phyloP scores from a whole-genome alignment of 164 flowering plant species.

The Nymphaea thermarum region DNA sequence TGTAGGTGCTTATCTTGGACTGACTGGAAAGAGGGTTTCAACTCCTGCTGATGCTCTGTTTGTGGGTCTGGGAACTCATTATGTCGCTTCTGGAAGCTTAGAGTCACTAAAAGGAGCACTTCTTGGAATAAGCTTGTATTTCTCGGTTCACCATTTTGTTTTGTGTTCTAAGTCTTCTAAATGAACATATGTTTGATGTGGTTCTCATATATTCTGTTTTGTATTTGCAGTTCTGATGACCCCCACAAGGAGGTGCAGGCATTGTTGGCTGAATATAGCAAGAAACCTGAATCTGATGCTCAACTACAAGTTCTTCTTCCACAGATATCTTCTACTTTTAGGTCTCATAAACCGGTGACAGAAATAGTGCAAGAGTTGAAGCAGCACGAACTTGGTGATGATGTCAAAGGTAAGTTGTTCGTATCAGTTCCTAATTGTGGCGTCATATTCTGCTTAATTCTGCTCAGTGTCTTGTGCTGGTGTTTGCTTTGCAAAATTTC shows the following conservation, averaged over 20 bases:
- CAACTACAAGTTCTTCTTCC: constrained; percentile 62
- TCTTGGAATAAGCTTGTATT: constrained; percentile 54
- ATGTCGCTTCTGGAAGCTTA: constrained; percentile 74
- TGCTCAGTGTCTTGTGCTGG: neutral
- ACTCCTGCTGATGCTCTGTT: constrained; percentile 86
- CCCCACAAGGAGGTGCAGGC: constrained; percentile 50
- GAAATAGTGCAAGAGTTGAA: constrained; percentile 64
- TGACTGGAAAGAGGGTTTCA: constrained; percentile 85
- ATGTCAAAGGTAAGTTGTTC: constrained; percentile 40
- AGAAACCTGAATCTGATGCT: constrained; percentile 50
- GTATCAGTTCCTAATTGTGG: neutral
- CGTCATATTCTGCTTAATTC: neutral
- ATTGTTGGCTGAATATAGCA: constrained; percentile 37
- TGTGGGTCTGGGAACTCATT: constrained; percentile 86
- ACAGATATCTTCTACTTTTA: constrained; percentile 58
- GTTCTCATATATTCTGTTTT: neutral
- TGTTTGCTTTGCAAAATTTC: too few species aligned
- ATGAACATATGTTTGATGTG: neutral
- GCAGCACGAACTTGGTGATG: constrained; percentile 44
- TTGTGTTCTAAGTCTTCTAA: neutral
- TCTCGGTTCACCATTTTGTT: constrained; percentile 1
- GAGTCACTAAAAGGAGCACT: constrained; percentile 60
- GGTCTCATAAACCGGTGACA: constrained; percentile 43
- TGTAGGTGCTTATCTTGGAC: constrained; percentile 87
- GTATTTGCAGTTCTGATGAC: constrained; percentile 58